Conservation (phyloP, 1,284 basidiomycete genomes). For the Microstroma glucosiphilum region DNA sequence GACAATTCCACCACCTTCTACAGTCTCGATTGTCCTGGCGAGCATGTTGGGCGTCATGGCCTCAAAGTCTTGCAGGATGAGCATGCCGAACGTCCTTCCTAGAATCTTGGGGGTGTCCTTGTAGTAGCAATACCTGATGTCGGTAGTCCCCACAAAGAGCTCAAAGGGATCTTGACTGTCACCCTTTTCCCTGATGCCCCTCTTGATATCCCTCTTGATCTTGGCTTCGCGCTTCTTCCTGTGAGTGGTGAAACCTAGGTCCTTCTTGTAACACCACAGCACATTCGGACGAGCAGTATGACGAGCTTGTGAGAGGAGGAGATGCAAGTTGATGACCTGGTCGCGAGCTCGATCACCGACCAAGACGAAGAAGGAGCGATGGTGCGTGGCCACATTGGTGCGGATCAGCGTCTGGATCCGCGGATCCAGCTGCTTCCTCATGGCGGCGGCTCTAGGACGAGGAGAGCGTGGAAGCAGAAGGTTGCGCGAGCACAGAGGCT, state of each 20-base stretch:
- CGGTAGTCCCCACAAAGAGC: slow-evolving; percentile 96
- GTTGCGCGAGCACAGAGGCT: too few relatives aligned
- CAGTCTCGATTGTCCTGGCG: slow-evolving; percentile 94
- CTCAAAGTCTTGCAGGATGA: slow-evolving; percentile 95
- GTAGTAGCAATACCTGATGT: slow-evolving; percentile 74
- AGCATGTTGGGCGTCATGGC: slow-evolving; percentile 95
- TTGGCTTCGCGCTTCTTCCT: slow-evolving; percentile 68
- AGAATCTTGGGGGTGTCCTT: slow-evolving; percentile 55
- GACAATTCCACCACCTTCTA: slow-evolving; percentile 91
- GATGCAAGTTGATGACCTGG: slow-evolving; percentile 95
- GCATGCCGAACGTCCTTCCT: slow-evolving; percentile 97
- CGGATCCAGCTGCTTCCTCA: slow-evolving; percentile 60
- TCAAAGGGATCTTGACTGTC: slow-evolving; percentile 89
- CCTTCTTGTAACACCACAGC: slow-evolving; percentile 48
- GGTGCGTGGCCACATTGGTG: slow-evolving; percentile 75
- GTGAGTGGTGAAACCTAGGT: slow-evolving; percentile 61
- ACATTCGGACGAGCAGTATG: slow-evolving; percentile 42
- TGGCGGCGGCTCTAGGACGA: slow-evolving; percentile 9
- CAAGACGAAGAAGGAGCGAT: slow-evolving; percentile 91
- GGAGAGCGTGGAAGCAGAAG: background rate
- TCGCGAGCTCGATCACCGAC: slow-evolving; percentile 92
- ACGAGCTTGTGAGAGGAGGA: slow-evolving; percentile 56
- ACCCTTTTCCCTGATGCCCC: slow-evolving; percentile 85
- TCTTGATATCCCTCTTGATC: slow-evolving; percentile 55
- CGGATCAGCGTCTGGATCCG: slow-evolving; percentile 86